These are phyloP conservation scores for Achlya hypogyna DNA, from an alignment of 352 stramenopile genomes.

Conservation along the genomic window DNA sequence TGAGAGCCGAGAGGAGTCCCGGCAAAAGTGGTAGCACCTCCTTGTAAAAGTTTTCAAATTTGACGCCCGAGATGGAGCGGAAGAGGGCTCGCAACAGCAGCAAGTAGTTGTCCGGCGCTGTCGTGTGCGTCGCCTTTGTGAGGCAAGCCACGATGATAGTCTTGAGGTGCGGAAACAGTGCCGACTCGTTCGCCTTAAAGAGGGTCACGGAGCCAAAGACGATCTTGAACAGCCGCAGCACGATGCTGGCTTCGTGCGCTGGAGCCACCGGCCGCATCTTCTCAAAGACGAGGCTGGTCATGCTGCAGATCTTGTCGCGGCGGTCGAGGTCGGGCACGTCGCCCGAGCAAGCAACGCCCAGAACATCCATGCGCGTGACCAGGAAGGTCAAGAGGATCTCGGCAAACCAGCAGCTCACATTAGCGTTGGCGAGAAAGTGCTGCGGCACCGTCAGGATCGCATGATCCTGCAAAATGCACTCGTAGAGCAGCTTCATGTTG, in stretches of 20 bases:
- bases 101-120: slow-evolving; percentile 92
- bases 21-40: slow-evolving; percentile 93
- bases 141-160: slow-evolving; percentile 91
- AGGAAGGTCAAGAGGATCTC: slow-evolving; percentile 93
- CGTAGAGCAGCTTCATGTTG: slow-evolving; percentile 86
- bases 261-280: slow-evolving; percentile 61
- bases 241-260: slow-evolving; percentile 72
- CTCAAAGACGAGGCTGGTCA: slow-evolving; percentile 67
- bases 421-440: slow-evolving; percentile 91
- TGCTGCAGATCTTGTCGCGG: slow-evolving; percentile 61
- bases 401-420: slow-evolving; percentile 90
- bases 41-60: slow-evolving; percentile 98
- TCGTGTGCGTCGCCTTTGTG: slow-evolving; percentile 83
- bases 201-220: slow-evolving; percentile 93
- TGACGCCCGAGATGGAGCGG: slow-evolving; percentile 92
- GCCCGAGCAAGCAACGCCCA: slow-evolving; percentile 75
- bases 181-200: slow-evolving; percentile 94
- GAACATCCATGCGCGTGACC: slow-evolving; percentile 88
- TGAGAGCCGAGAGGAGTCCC: slow-evolving; percentile 88
- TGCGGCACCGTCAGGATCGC: slow-evolving; percentile 91
- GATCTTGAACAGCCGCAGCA: slow-evolving; percentile 92
- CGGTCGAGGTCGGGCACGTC: slow-evolving; percentile 71
- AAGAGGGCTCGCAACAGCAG: slow-evolving; percentile 92
- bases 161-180: slow-evolving; percentile 89
- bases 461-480: slow-evolving; percentile 90